A percentile compares a stretch with the other conserved stretches of the same genome.
Conservation (phyloP, 257 asterid species). For the Solanum neorickii region DNA sequence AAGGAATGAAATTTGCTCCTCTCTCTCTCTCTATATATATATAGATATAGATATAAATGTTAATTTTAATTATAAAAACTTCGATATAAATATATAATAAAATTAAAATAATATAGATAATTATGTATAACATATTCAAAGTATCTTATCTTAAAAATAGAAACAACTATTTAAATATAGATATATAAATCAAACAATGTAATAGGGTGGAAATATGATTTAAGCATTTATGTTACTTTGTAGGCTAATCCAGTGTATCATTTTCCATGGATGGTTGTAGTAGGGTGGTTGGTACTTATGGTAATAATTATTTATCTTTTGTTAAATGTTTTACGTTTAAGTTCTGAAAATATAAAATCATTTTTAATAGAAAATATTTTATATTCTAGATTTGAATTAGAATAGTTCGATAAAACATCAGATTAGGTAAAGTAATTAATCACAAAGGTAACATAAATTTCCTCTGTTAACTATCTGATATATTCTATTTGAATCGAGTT, state of each 20-base stretch:
- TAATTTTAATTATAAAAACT: not conserved
- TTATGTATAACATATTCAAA: not conserved
- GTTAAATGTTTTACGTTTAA: not conserved
- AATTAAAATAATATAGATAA: not conserved
- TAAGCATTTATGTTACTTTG: not conserved
- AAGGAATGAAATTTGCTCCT: not conserved
- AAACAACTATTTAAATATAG: not conserved
- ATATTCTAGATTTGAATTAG: too few species aligned
- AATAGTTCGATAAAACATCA: too few species aligned
- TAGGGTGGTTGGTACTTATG: not conserved
- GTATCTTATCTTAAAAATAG: not conserved
- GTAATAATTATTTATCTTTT: too few species aligned
- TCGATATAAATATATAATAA: not conserved
- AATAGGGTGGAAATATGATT: too few species aligned
- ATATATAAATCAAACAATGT: too few species aligned
- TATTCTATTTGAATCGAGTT: too few species aligned
- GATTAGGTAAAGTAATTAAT: too few species aligned
- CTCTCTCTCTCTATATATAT: not conserved
- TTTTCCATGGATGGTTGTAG: not conserved
- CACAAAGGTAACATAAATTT: too few species aligned
- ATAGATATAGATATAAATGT: not conserved
- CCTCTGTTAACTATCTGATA: too few species aligned
- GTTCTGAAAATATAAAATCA: accelerated
- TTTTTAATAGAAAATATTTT: not conserved
- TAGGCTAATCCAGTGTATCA: not conserved